Base-by-base conservation (phyloP, 495 filamentous ascomycete species). In the Aspergillus saccharolyticus region DNA sequence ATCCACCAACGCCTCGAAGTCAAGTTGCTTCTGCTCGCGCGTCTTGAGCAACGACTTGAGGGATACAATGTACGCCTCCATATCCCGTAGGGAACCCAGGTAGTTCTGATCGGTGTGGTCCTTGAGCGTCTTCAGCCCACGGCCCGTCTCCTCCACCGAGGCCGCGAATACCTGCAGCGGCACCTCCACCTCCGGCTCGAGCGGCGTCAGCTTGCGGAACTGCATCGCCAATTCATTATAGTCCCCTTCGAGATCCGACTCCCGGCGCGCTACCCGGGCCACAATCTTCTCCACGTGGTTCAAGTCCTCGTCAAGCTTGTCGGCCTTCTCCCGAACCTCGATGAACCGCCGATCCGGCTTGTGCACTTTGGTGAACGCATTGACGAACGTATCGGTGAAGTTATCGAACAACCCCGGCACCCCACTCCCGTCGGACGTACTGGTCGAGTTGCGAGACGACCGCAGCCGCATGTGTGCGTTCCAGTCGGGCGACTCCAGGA, bases 31-130 rank as follows among this genome's bases (percentile, higher is more conserved):
- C 74, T 95, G 91, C 74, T 98, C 95, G 19, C 94, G 86, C 6
- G 89, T 88, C 75, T 96, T 96, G 65, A 98, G 83, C 3, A 97
- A 85, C 28, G 85, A 75, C 71, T 96, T 95, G 17, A 97, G 72
- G 1, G 90, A 85, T 18, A 83, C 70, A 66, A 89, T 90, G 72
- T 97, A 98, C 24, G 90, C 85, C 57, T 90, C 87, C 91, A 97
- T 96, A 69, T 97, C 95, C 17, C 90, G 82, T 30, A 98, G 78
- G 10, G 86, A 89, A 59, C 90, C 88, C 19, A 97, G 85, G 66
- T 97, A 98, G 71, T 96, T 89, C 62, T 96, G 91, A 69, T 97
- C 94, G 2, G 93, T 97, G 68, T 93, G 87, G 53, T 97, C 94
- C 62, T 89, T 90, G 50, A 98, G 79, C 16, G 67, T 78, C 58